Base-by-base conservation (phyloP, 139 green algal species). In the Chlorella sorokiniana region DNA sequence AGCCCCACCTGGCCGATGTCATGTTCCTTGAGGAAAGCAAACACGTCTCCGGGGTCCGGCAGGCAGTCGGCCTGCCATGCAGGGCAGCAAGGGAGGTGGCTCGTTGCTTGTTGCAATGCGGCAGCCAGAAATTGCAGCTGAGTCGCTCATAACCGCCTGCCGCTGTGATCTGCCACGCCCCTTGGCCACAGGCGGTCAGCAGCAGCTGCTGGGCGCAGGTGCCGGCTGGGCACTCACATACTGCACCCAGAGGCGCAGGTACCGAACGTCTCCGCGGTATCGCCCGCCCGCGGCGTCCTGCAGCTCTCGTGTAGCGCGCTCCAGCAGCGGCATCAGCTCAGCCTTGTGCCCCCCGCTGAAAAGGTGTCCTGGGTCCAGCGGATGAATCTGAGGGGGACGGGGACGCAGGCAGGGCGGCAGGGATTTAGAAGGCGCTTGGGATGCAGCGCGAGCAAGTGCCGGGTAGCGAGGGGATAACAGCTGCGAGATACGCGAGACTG, bases 181-280 rank as follows among this genome's bases (percentile, higher is more conserved):
- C n/a, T n/a, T n/a, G n/a, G n/a, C n/a, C n/a, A 59, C 48, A 59
- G 48, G 48, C 48, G 48, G 10, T 18, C 59, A 67, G 3, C 31
- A 22, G 11, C 62, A 42, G 31, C 31, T 1, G 62, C 67, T 54
- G 33, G 37, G 38, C 40, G 20, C 5, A 33, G 6, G 1, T 29
- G 4, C 40, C 67, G 9, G 42, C 14, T 35, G 29, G 20, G 3
- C 48, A 88, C 91, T 89, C 59, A 95, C 94, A 82, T 99, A 99
- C 56, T 97, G 95, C 25, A 99, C 92, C 96, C 96, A 99, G 10
- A 99, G 63, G 9, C 96, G 87, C 31, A 99, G 91, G 78, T 96
- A 97, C 44, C 96, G 93, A 3, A 94, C 80, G 79, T 99, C 96
- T 20, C 86, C 76, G 18, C 85, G 88, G 87, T 99, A 99, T 1